A percentile compares a stretch with the other conserved stretches of the same genome.
Evolutionary conservation across 2,329 filamentous ascomycete genomes (phyloP).

Genomic region (Macrophomina pseudophaseolina): DNA sequence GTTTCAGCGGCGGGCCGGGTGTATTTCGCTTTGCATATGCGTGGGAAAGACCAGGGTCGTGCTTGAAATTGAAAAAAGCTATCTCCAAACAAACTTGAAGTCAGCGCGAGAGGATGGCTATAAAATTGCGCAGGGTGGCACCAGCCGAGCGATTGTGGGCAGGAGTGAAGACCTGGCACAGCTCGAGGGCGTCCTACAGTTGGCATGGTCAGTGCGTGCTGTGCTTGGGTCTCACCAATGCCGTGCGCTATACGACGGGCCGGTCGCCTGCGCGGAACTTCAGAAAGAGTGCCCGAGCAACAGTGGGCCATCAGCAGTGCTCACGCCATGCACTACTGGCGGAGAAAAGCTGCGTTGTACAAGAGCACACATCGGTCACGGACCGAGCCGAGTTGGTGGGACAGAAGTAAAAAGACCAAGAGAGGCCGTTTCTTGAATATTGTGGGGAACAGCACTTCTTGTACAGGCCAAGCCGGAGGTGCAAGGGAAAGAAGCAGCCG

Average conservation of each 20-base stretch:
- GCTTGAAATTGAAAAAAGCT: too few relatives aligned
- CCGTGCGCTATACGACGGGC: not conserved
- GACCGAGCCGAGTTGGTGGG: not conserved
- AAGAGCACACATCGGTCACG: not conserved
- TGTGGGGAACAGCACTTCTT: not conserved
- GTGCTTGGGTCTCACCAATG: not conserved
- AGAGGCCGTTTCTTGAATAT: not conserved
- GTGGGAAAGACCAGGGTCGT: too few relatives aligned
- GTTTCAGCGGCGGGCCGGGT: too few relatives aligned
- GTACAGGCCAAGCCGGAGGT: not conserved
- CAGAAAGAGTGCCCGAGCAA: not conserved
- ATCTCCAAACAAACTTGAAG: too few relatives aligned
- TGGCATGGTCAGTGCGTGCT: too few relatives aligned
- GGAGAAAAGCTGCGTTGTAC: not conserved
- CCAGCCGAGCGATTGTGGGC: too few relatives aligned
- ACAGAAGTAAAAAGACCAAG: not conserved
- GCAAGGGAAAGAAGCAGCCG: not conserved
- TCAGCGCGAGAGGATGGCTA: too few relatives aligned
- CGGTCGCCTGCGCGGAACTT: not conserved
- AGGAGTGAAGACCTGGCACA: too few relatives aligned
- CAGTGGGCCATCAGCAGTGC: not conserved
- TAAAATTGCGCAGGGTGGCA: too few relatives aligned
- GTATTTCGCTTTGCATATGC: too few relatives aligned
- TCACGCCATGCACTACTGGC: not conserved
- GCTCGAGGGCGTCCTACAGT: too few relatives aligned